Evolutionary conservation across 176 grass and related monocot species (phyloP).

Genomic region (Aegilops longissima): DNA sequence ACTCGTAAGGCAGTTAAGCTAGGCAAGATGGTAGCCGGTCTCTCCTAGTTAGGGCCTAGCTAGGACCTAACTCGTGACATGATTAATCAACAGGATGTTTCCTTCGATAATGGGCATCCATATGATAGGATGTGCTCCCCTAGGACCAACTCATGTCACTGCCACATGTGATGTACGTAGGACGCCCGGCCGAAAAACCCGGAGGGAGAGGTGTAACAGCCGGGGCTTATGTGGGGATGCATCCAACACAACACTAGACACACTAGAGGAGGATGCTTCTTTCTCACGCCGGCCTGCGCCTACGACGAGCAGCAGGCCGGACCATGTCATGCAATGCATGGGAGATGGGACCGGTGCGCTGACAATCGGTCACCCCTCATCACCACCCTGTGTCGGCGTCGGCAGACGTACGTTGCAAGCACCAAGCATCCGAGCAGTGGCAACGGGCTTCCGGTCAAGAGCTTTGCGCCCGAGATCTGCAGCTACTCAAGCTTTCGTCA

Average conservation of each 20-base stretch:
- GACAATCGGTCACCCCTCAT: constrained; percentile 20
- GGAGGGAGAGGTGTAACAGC: background rate
- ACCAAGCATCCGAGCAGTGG: background rate
- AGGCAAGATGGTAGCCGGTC: too few species aligned
- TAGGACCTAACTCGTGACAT: too few species aligned
- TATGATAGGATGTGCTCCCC: background rate
- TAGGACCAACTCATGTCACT: constrained; percentile 24
- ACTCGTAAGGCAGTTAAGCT: too few species aligned
- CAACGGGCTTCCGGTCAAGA: background rate
- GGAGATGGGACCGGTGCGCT: constrained; percentile 7
- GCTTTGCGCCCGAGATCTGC: too few species aligned
- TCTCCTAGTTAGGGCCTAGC: too few species aligned
- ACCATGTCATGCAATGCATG: background rate
- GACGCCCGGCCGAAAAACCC: too few species aligned
- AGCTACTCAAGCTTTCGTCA: too few species aligned
- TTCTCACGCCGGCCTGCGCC: constrained; percentile 27
- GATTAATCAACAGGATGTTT: background rate
- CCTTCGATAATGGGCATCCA: background rate
- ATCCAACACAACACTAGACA: too few species aligned
- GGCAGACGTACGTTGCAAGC: constrained; percentile 30
- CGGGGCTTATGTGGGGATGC: too few species aligned
- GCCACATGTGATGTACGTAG: background rate
- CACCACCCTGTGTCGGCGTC: constrained; percentile 23
- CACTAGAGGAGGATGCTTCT: constrained; percentile 26
- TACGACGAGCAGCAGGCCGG: background rate